Conservation (phyloP, 2,329 filamentous ascomycete genomes). For the Nigrospora oryzae region DNA sequence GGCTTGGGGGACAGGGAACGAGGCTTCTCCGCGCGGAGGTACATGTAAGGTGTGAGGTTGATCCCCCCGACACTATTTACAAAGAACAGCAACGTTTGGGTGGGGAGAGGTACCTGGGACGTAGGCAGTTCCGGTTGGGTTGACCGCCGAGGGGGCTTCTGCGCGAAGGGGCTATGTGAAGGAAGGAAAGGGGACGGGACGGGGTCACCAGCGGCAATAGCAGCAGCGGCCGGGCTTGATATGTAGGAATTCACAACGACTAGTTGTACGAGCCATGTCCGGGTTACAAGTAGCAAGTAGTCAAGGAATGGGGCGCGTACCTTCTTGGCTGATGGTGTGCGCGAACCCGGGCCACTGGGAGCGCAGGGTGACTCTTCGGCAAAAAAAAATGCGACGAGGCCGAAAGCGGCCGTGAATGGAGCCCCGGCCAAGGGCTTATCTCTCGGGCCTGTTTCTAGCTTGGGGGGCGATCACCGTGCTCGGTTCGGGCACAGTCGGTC, state of each 20-base stretch:
- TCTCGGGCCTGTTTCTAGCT: too few relatives aligned
- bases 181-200: neutral
- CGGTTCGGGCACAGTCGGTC: neutral
- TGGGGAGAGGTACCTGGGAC: neutral
- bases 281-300: too few relatives aligned
- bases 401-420: conserved; percentile 1
- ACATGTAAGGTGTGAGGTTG: too few relatives aligned
- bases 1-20: too few relatives aligned
- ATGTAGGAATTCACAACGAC: neutral
- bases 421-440: neutral
- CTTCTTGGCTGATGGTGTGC: neutral
- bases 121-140: neutral
- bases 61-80: too few relatives aligned
- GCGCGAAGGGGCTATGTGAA: neutral
- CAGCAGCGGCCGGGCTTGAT: neutral
- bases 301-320: neutral
- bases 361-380: neutral
- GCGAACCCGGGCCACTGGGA: neutral
- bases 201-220: neutral
- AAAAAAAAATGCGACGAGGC: conserved; percentile 1
- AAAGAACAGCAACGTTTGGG: too few relatives aligned
- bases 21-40: too few relatives aligned
- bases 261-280: neutral
- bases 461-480: neutral
- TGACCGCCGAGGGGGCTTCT: neutral